Evolutionary conservation across 2,329 filamentous ascomycete species (phyloP).

Genomic region (Achaetomium macrosporum): DNA sequence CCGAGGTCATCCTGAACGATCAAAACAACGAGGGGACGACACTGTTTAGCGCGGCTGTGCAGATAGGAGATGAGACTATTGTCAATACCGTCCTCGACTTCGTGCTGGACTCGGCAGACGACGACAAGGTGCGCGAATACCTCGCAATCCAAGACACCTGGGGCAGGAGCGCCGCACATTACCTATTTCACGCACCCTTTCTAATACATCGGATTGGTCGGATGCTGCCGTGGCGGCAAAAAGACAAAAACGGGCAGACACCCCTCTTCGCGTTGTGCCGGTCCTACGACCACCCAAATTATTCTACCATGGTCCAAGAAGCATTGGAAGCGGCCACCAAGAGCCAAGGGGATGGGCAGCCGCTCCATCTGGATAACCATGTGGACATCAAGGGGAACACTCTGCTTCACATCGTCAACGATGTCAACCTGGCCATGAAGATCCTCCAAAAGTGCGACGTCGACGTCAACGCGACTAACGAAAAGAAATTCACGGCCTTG

Average conservation of each 20-base stretch:
- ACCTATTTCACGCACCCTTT: slow-evolving; percentile 83
- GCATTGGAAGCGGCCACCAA: slow-evolving; percentile 68
- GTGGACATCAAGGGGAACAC: slow-evolving; percentile 91
- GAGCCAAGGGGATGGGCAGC: slow-evolving; percentile 69
- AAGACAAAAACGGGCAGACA: slow-evolving; percentile 96
- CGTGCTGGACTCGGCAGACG: slow-evolving; percentile 48
- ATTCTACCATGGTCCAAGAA: slow-evolving; percentile 78
- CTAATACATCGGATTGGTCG: slow-evolving; percentile 72
- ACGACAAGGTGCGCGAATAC: slow-evolving; percentile 58
- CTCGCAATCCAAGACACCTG: slow-evolving; percentile 71
- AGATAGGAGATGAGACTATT: slow-evolving; percentile 69
- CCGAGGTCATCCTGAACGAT: slow-evolving; percentile 69
- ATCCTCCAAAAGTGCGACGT: slow-evolving; percentile 82
- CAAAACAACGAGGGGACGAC: slow-evolving; percentile 86
- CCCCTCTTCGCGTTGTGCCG: slow-evolving; percentile 91
- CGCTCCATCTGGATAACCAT: slow-evolving; percentile 88
- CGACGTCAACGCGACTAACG: slow-evolving; percentile 93
- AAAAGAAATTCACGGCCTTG: slow-evolving; percentile 87
- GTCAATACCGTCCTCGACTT: slow-evolving; percentile 71
- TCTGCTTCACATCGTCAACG: slow-evolving; percentile 89
- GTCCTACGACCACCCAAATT: slow-evolving; percentile 88
- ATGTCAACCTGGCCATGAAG: slow-evolving; percentile 66
- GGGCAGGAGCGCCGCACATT: slow-evolving; percentile 89
- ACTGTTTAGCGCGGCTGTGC: slow-evolving; percentile 81
- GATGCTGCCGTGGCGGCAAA: slow-evolving; percentile 79